These are phyloP conservation scores for Saturnispora besseyi DNA, from an alignment of 805 yeast genomes.

Conservation along the genomic window DNA sequence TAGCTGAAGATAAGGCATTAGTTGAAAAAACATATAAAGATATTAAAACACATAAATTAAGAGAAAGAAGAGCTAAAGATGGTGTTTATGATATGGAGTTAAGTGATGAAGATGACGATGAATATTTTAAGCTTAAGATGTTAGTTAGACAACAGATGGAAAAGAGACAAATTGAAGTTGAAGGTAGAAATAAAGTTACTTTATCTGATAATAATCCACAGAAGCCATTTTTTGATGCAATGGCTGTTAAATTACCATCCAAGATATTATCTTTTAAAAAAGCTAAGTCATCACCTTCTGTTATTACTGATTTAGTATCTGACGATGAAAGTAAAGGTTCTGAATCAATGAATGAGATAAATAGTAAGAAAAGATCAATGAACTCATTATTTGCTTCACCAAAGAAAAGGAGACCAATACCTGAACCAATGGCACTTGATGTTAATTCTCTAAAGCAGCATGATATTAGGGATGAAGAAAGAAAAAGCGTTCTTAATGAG, in stretches of 20 bases:
- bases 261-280: conserved; percentile 9
- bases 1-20: conserved; percentile 51
- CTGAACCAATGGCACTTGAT: conserved; percentile 5
- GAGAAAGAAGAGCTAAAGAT: conserved; percentile 45
- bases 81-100: conserved; percentile 52
- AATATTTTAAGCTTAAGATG: conserved; percentile 4
- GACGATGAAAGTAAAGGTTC: conserved; percentile 13
- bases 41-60: conserved; percentile 61
- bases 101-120: conserved; percentile 68
- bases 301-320: conserved; percentile 15
- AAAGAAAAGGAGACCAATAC: conserved; percentile 12
- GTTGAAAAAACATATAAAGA: conserved; percentile 63
- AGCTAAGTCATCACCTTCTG: conserved; percentile 4
- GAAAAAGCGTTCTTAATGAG: conserved; percentile 10
- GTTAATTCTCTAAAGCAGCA: conserved; percentile 7
- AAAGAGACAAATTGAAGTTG: conserved; percentile 33
- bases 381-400: conserved; percentile 17
- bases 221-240: conserved; percentile 14
- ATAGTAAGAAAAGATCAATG: conserved; percentile 9
- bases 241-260: conserved; percentile 12
- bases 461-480: conserved; percentile 1
- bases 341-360: conserved; percentile 18
- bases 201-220: conserved; percentile 10
- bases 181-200: conserved; percentile 24
- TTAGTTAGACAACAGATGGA: conserved; percentile 9